Conservation (phyloP, 202 grass and related monocot species). For the Dendrocalamus latiflorus region DNA sequence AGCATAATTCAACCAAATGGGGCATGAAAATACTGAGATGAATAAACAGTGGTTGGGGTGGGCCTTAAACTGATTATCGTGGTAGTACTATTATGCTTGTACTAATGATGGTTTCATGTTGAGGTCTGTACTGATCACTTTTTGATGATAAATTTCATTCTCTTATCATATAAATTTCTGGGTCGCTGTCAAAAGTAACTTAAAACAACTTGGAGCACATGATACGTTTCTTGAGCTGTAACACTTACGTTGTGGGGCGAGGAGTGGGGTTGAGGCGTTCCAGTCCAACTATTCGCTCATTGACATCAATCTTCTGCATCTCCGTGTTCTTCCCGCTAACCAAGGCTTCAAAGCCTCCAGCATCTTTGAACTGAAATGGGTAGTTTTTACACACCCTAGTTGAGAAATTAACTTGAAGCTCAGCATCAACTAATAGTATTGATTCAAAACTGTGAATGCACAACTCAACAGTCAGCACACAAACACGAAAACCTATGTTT, state of each 20-base stretch:
- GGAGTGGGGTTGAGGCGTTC: slow-evolving; percentile 80
- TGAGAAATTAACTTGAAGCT: neutral
- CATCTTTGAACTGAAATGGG: slow-evolving; percentile 82
- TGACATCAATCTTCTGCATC: slow-evolving; percentile 91
- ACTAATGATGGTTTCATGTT: neutral
- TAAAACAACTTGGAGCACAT: neutral
- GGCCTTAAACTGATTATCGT: neutral
- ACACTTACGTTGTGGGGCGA: slow-evolving; percentile 73
- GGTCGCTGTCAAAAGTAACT: neutral
- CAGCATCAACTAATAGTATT: neutral
- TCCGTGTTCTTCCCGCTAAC: slow-evolving; percentile 73
- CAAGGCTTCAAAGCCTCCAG: slow-evolving; percentile 80
- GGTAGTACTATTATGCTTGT: neutral
- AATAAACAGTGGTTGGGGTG: neutral
- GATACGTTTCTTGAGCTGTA: neutral
- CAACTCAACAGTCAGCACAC: neutral
- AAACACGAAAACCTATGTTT: neutral
- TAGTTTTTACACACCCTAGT: neutral
- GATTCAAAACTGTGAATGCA: neutral
- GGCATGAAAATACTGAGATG: neutral
- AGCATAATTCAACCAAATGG: neutral
- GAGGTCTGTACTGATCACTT: neutral
- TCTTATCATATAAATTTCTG: neutral
- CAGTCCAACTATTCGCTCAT: slow-evolving; percentile 84
- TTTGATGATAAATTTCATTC: neutral